Evolutionary conservation across 2,329 filamentous ascomycete genomes (phyloP).

Genomic region (Albifimbria verrucaria): DNA sequence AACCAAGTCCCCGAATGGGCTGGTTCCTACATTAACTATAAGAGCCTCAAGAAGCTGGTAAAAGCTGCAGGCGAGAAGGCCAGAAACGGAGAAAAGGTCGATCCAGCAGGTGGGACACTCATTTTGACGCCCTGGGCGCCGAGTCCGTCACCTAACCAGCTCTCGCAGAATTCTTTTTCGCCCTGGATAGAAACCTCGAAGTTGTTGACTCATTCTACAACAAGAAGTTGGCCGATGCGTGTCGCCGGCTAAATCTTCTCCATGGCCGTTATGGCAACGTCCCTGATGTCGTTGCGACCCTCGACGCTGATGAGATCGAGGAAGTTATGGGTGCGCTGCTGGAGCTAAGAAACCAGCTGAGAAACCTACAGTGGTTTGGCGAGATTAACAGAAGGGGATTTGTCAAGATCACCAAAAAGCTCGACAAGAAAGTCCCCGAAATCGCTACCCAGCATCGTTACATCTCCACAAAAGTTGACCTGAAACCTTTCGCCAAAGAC

Average conservation of each 20-base stretch:
- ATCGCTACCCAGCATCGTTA: constrained; percentile 80
- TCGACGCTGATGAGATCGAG: constrained; percentile 86
- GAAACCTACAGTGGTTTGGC: constrained; percentile 96
- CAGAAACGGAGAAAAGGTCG: constrained; percentile 69
- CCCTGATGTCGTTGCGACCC: constrained; percentile 63
- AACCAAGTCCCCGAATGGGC: constrained; percentile 90
- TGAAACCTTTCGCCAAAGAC: constrained; percentile 81
- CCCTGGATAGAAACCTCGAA: constrained; percentile 93
- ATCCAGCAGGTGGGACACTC: constrained; percentile 78
- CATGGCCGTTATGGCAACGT: constrained; percentile 82
- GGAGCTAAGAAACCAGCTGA: constrained; percentile 80
- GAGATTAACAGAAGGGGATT: constrained; percentile 95
- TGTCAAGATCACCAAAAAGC: constrained; percentile 97
- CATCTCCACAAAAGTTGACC: constrained; percentile 85
- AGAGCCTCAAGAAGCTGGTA: constrained; percentile 91
- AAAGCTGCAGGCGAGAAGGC: constrained; percentile 68
- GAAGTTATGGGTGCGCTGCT: constrained; percentile 88
- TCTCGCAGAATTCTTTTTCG: constrained; percentile 86
- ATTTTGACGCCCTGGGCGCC: constrained; percentile 23
- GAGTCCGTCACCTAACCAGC: constrained; percentile 27
- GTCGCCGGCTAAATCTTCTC: constrained; percentile 78
- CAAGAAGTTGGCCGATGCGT: constrained; percentile 84
- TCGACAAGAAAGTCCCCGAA: constrained; percentile 87
- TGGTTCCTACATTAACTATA: constrained; percentile 82
- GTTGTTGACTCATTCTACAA: constrained; percentile 97